phyloP scores from a whole-genome alignment of 1,284 basidiomycete species.

The Apiotrichum veenhuisii region DNA sequence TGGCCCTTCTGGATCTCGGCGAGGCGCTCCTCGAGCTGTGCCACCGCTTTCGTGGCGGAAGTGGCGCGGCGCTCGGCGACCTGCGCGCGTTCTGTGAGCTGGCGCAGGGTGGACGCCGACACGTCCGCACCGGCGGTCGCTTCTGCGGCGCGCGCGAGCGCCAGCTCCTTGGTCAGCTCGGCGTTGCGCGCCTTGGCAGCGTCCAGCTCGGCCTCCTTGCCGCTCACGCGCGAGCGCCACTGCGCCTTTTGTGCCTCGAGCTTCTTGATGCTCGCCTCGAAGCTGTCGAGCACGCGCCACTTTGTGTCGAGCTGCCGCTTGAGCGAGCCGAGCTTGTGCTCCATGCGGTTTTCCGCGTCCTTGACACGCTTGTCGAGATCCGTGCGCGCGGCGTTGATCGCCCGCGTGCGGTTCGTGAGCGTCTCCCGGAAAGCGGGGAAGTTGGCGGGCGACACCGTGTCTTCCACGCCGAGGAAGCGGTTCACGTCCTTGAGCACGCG shows the following conservation, averaged over 20 bases:
- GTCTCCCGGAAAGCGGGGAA: slow-evolving; percentile 86
- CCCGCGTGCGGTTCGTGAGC: slow-evolving; percentile 79
- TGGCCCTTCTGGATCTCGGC: slow-evolving; percentile 67
- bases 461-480: slow-evolving; percentile 77
- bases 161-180: slow-evolving; percentile 58
- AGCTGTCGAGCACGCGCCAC: slow-evolving; percentile 90
- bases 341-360: slow-evolving; percentile 62
- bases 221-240: slow-evolving; percentile 76
- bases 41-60: slow-evolving; percentile 76
- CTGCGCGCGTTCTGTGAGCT: slow-evolving; percentile 65
- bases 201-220: slow-evolving; percentile 86
- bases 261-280: slow-evolving; percentile 80
- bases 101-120: slow-evolving; percentile 54
- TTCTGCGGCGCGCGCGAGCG: not conserved
- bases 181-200: slow-evolving; percentile 72
- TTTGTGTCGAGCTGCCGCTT: slow-evolving; percentile 81
- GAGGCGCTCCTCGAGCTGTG: slow-evolving; percentile 76
- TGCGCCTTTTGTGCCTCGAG: slow-evolving; percentile 76
- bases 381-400: slow-evolving; percentile 73
- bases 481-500: slow-evolving; percentile 95
- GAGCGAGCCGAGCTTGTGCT: slow-evolving; percentile 57
- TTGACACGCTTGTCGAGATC: slow-evolving; percentile 84
- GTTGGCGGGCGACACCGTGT: slow-evolving; percentile 58
- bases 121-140: slow-evolving; percentile 46
- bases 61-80: slow-evolving; percentile 77